Evolutionary conservation across 768 basidiomycete species (phyloP).

Genomic region (Agrocybe pediades): DNA sequence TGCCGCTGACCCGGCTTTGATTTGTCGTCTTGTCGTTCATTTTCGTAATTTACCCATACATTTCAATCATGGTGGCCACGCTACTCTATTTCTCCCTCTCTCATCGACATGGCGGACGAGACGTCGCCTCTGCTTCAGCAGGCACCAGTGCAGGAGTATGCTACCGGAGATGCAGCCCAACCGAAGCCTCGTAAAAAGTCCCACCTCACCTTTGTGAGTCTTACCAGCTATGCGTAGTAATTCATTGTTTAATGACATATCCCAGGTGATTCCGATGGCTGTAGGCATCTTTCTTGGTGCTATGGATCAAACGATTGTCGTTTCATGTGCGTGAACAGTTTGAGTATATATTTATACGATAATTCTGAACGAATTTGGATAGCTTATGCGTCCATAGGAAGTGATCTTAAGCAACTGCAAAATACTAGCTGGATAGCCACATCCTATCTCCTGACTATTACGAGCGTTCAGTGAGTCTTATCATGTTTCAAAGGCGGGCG

Average conservation of each 20-base stretch:
- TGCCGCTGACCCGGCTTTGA: background rate
- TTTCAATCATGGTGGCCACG: background rate
- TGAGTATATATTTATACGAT: background rate
- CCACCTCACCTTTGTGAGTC: constrained; percentile 24
- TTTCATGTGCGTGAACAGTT: constrained; percentile 35
- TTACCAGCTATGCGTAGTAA: background rate
- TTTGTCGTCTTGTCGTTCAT: background rate
- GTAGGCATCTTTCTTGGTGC: constrained; percentile 49
- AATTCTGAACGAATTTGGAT: background rate
- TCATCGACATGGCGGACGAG: constrained; percentile 32
- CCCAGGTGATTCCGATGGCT: constrained; percentile 47
- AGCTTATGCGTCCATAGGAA: constrained; percentile 59
- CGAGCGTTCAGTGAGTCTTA: constrained; percentile 55
- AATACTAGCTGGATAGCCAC: constrained; percentile 72
- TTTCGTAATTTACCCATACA: too few relatives aligned
- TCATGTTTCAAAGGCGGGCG: background rate
- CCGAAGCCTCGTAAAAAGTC: constrained; percentile 17
- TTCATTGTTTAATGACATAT: background rate
- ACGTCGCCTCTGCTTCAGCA: constrained; percentile 32
- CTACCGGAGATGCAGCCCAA: constrained; percentile 9
- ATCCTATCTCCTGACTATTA: constrained; percentile 59
- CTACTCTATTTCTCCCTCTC: constrained; percentile 1
- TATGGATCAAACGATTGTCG: constrained; percentile 52
- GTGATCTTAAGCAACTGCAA: constrained; percentile 61
- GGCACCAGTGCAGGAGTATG: constrained; percentile 10